Conservation (phyloP, 345 rosid genomes). For the Boechera retrofracta region DNA sequence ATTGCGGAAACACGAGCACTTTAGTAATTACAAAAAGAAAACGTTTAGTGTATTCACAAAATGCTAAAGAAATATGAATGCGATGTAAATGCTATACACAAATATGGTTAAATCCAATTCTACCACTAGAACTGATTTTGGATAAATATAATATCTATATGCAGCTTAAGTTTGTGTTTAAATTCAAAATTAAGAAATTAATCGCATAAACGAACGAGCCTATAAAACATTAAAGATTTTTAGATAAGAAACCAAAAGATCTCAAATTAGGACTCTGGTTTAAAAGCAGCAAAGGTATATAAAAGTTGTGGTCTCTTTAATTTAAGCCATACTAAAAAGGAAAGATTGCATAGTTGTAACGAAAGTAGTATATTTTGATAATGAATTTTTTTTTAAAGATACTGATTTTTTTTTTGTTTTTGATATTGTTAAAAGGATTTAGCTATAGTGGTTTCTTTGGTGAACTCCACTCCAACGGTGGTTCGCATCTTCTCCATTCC, state of each 20-base stretch:
- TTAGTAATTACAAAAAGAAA: too few species aligned
- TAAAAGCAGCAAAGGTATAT: not conserved
- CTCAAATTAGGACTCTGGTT: not conserved
- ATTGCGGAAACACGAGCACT: too few species aligned
- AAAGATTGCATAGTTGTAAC: constrained; percentile 14
- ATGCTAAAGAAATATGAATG: too few species aligned
- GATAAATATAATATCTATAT: not conserved
- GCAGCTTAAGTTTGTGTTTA: not conserved
- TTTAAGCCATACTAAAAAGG: not conserved
- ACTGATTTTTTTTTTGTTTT: not conserved
- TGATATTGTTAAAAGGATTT: constrained; percentile 1
- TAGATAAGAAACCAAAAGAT: constrained; percentile 9
- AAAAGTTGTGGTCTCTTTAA: not conserved
- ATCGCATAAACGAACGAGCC: not conserved
- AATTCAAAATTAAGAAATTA: not conserved
- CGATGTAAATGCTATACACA: too few species aligned
- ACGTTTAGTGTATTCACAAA: too few species aligned
- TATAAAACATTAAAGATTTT: not conserved
- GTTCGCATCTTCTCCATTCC: constrained; percentile 32
- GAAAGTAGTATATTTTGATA: not conserved
- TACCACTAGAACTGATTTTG: not conserved
- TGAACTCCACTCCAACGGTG: constrained; percentile 42
- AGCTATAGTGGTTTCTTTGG: constrained; percentile 43
- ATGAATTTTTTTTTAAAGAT: not conserved
- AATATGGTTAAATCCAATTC: too few species aligned